Percentiles rank a stretch among this genome's conserved stretches.
Evolutionary conservation across 129 eudicot species (phyloP).

Genomic region (Escallonia herrerae): DNA sequence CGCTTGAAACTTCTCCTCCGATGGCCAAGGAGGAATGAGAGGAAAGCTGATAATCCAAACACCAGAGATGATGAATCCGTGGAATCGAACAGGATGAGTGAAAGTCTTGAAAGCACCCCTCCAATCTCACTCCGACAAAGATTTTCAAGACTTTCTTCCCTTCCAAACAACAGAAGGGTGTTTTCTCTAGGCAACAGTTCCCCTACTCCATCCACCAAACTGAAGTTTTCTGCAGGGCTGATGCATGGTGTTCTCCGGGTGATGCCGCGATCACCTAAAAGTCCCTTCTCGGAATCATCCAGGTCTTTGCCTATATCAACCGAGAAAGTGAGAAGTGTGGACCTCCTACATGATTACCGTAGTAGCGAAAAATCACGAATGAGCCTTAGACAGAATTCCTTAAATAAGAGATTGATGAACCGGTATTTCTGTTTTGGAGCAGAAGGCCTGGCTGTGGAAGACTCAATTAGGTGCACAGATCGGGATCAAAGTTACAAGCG

Average conservation of each 20-base stretch:
- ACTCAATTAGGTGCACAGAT: constrained; percentile 20
- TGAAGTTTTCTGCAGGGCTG: constrained; percentile 44
- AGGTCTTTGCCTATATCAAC: constrained; percentile 35
- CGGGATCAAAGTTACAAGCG: constrained; percentile 22
- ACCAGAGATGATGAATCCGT: constrained; percentile 23
- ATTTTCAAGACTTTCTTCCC: constrained; percentile 24
- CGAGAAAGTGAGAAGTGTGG: constrained; percentile 8
- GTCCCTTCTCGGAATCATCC: constrained; percentile 57
- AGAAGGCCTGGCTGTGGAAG: constrained; percentile 50
- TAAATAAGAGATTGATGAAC: constrained; percentile 59
- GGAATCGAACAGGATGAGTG: constrained; percentile 23
- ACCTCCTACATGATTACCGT: constrained; percentile 9
- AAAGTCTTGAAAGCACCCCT: constrained; percentile 19
- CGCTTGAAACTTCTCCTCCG: constrained; percentile 44
- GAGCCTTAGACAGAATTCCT: constrained; percentile 32
- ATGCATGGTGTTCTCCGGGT: constrained; percentile 52
- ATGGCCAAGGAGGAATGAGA: constrained; percentile 37
- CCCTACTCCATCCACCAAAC: constrained; percentile 54
- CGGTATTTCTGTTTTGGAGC: constrained; percentile 76
- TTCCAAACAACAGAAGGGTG: constrained; percentile 26
- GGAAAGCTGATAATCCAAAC: constrained; percentile 5
- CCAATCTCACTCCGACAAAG: constrained; percentile 52
- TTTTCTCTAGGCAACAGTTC: background rate
- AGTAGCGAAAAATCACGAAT: constrained; percentile 23
- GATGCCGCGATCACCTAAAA: constrained; percentile 39